phyloP scores from a whole-genome alignment of 371 early-diverging fungal species.

The Rhizopus microsporus region DNA sequence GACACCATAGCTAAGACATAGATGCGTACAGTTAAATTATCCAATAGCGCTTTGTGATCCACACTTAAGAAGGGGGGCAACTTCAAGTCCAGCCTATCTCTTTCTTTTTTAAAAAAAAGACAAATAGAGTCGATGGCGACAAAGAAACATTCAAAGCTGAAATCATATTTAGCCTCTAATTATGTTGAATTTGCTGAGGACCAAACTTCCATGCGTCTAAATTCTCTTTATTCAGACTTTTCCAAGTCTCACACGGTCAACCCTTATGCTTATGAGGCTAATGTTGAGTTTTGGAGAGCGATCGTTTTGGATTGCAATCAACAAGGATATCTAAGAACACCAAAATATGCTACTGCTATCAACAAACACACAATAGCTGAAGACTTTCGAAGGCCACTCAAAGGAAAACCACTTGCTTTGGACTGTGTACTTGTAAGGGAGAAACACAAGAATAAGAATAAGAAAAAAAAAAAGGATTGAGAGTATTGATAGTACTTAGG shows the following conservation, averaged over 20 bases:
- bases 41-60: too few relatives aligned
- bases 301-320: slow-evolving; percentile 26
- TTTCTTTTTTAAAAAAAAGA: slow-evolving; percentile 3
- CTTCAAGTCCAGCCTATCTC: background rate
- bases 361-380: slow-evolving; percentile 15
- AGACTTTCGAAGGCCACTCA: slow-evolving; percentile 20
- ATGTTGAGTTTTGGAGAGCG: slow-evolving; percentile 27
- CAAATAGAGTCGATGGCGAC: slow-evolving; percentile 17
- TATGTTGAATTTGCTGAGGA: slow-evolving; percentile 26
- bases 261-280: slow-evolving; percentile 32
- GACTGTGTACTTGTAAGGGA: slow-evolving; percentile 24
- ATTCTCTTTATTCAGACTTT: slow-evolving; percentile 35
- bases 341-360: slow-evolving; percentile 20
- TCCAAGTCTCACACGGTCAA: slow-evolving; percentile 24
- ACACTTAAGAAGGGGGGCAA: too few relatives aligned
- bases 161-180: slow-evolving; percentile 18
- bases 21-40: too few relatives aligned
- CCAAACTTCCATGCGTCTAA: slow-evolving; percentile 21
- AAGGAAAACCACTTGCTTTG: slow-evolving; percentile 27
- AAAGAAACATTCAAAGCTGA: slow-evolving; percentile 20
- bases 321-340: slow-evolving; percentile 23
- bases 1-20: background rate
- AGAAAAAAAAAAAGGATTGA: background rate
- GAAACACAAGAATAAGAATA: too few relatives aligned
- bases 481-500: slow-evolving; percentile 2